Percentiles rank a stretch among this genome's conserved stretches.
These are phyloP conservation scores for Arthrobotrys sinensis DNA, from an alignment of 2,329 filamentous ascomycete genomes.

Conservation along the genomic window DNA sequence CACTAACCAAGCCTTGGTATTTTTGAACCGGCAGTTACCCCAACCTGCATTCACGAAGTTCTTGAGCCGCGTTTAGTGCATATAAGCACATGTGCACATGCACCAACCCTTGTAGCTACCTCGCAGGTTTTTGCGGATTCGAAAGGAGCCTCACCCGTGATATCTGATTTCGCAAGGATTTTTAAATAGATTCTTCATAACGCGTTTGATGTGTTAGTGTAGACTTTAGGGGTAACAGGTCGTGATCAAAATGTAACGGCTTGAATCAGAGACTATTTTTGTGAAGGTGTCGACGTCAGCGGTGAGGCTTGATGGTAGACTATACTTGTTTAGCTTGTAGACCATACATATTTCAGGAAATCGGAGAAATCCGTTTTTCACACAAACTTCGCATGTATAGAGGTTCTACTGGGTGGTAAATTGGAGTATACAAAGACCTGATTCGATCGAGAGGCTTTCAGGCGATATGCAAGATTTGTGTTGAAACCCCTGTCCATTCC, in stretches of 20 bases:
- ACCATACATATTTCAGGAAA: background rate
- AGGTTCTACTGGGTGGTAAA: background rate
- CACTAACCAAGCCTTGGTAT: background rate
- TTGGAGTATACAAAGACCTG: background rate
- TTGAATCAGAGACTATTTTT: background rate
- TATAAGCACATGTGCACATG: conserved; percentile 32
- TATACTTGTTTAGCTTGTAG: background rate
- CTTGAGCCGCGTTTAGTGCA: conserved; percentile 24
- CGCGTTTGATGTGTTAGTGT: conserved; percentile 3
- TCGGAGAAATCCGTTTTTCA: conserved; percentile 18
- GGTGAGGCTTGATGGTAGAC: conserved; percentile 7
- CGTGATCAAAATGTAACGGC: conserved; percentile 16
- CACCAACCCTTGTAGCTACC: conserved; percentile 2
- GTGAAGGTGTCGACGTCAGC: conserved; percentile 7
- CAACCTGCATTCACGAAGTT: conserved; percentile 1
- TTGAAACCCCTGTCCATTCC: conserved; percentile 13
- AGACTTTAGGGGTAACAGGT: background rate
- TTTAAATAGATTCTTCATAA: conserved; percentile 18
- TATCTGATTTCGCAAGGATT: background rate
- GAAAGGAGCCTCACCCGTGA: conserved; percentile 15
- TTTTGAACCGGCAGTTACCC: conserved; percentile 18
- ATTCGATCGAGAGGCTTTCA: conserved; percentile 11
- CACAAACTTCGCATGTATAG: background rate
- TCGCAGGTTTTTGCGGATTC: background rate
- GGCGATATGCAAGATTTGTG: conserved; percentile 24